phyloP scores from a whole-genome alignment of 75 land plant genomes.

The Sequoia sempervirens region DNA sequence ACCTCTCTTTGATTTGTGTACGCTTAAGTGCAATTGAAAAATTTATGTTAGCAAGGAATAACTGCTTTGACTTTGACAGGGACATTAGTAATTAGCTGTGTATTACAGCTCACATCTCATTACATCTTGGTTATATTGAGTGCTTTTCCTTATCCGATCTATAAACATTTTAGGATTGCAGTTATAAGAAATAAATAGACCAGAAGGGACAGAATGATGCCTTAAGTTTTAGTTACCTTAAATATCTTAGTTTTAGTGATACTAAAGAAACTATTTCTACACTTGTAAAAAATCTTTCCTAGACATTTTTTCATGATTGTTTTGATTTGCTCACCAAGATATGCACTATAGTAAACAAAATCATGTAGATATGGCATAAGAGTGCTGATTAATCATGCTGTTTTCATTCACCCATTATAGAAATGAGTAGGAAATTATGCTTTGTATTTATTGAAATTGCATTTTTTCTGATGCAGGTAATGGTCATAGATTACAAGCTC shows the following conservation, averaged over 20 bases:
- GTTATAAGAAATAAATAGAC: too few species aligned
- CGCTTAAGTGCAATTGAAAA: neutral
- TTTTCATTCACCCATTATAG: neutral
- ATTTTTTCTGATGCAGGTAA: slow-evolving; percentile 23
- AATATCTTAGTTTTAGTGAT: too few species aligned
- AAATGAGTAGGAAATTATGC: neutral
- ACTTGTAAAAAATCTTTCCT: too few species aligned
- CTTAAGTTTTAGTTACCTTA: too few species aligned
- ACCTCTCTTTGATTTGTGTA: neutral
- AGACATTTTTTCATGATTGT: neutral
- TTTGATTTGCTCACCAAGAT: neutral
- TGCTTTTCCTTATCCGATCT: too few species aligned
- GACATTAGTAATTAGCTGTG: neutral
- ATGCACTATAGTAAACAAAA: neutral
- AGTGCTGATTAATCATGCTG: neutral
- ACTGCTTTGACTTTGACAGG: neutral
- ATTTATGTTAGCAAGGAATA: too few species aligned
- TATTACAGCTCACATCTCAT: neutral
- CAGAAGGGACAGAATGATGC: too few species aligned
- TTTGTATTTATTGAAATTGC: neutral
- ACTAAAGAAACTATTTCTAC: too few species aligned
- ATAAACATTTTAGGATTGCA: too few species aligned
- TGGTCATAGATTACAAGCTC: slow-evolving; percentile 57
- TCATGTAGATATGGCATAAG: neutral
- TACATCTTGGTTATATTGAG: too few species aligned